Evolutionary conservation across 2,329 filamentous ascomycete genomes (phyloP), one percentile per base, ranked within the genome.

Genomic region (Fusarium armeniacum): DNA sequence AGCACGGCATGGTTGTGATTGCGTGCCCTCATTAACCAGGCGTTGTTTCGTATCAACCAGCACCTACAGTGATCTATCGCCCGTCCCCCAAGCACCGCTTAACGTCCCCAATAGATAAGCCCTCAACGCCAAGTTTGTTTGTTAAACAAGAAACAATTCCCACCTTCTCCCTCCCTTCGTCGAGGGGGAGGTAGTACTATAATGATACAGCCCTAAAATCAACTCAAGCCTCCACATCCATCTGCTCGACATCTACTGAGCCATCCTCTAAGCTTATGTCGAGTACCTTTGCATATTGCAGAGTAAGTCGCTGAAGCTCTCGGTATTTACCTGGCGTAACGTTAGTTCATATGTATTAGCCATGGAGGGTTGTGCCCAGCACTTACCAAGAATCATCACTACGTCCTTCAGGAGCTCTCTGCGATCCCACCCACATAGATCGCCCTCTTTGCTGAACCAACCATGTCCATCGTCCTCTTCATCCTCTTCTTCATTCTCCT

Each of bases 281-380:
- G 24, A 97, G 83, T n/a, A 94, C 83, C 68, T 93, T 89, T 15
- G 95, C 95, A 78, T 98, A 98, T 67, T 97, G 95, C 28, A 98
- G 93, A n/a, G 93, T 97, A 43, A 98, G 87, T 28, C 96, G 88
- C 79, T 99, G 96, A 32, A 99, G 84, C 77, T 98, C 97, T 59
- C 96, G 90, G 81, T 96, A 95, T 89, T 98, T 98, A 63, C 93
- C 94, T 97, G 73, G 33, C 5, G 22, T 28, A 10, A 12, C 46
- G 75, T 84, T 78, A 85, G 80, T 43, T 55, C 33, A 26, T 40
- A 40, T 33, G 22, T 40, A n/a, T 22, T 26, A 40, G 35, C 6
- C 3, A 15, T 15, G n/a, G n/a, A 18, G 20, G 20, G 13, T 18
- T 22, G 35, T 52, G 18, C 35, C 33, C n/a, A 15, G 13, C 47